phyloP scores from a whole-genome alignment of 495 filamentous ascomycete species.

The Penicillium flavigenum region DNA sequence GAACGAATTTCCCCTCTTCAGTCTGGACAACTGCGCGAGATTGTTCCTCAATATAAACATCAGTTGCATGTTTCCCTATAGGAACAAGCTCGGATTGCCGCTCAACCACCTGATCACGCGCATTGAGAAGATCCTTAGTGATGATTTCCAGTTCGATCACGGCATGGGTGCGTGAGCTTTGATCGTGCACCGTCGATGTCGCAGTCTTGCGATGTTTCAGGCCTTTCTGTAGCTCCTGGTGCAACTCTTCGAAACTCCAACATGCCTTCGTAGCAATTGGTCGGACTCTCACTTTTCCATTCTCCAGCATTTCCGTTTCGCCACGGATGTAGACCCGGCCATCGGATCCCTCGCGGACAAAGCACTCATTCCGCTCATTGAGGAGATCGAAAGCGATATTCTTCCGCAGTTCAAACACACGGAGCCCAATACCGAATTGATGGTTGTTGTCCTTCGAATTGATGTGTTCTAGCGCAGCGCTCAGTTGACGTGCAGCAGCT shows the following conservation, averaged over 20 bases:
- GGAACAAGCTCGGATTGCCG: conserved; percentile 28
- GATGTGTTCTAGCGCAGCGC: conserved; percentile 3
- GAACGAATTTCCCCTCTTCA: conserved; percentile 19
- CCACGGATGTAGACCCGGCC: conserved; percentile 24
- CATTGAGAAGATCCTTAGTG: conserved; percentile 17
- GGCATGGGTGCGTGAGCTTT: conserved; percentile 32
- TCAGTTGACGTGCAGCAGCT: conserved; percentile 21
- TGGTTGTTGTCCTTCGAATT: conserved; percentile 9
- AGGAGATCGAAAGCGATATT: conserved; percentile 30
- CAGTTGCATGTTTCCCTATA: conserved; percentile 28
- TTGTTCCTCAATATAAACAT: conserved; percentile 27
- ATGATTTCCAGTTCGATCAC: conserved; percentile 28
- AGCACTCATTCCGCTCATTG: conserved; percentile 21
- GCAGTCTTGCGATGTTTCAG: conserved; percentile 21
- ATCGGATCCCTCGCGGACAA: conserved; percentile 27
- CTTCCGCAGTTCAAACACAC: conserved; percentile 28
- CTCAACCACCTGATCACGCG: conserved; percentile 23
- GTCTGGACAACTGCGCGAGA: conserved; percentile 6
- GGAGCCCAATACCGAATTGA: conserved; percentile 23
- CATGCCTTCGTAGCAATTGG: conserved; percentile 24
- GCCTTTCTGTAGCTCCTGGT: conserved; percentile 12
- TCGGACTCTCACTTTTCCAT: conserved; percentile 26
- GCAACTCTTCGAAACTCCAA: conserved; percentile 27
- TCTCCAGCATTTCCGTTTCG: conserved; percentile 26
- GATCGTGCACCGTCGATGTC: conserved; percentile 26